Base-by-base conservation (phyloP, 257 asterid species). In the Solanum corneliomulleri region DNA sequence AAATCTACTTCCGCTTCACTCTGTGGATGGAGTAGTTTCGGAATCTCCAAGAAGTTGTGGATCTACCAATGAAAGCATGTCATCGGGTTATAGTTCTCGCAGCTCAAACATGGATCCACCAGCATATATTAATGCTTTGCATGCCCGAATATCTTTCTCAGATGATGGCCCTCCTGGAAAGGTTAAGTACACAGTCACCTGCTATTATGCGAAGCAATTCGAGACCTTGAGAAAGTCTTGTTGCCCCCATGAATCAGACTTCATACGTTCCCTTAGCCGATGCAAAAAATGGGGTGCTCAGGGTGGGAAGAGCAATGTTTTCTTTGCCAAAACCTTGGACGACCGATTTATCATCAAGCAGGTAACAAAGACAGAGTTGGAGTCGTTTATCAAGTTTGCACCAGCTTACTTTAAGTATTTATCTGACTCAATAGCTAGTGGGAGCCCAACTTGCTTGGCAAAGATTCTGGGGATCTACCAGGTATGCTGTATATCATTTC, bases 241-340 rank as follows among this genome's bases (percentile, higher is more conserved):
- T 88, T 97, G 98, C 81, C 98, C 99, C 29, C 91, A 94, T 13
- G 99, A 95, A 92, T 85, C 91, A 90, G 98, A 97, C 86, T 97
- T 85, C 44, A 75, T 94, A 66, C 90, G 98, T 86, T 95, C 98
- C 70, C 96, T 97, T 72, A 93, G 99, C 89, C 95, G 99, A 20
- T 94, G 99, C 69, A 95, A 95, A 93, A 97, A 95, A 90, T 97
- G 99, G 99, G 99, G 99, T 87, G 99, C 99, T 42, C 99, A 97
- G 90, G 99, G 99, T 90, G 99, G 99, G 74, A 97, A 97, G 92
- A 97, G 98, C 92, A 95, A 95, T 85, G 99, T 93, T 82, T 97
- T 97, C 87, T 97, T 95, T 77, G 99, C 99, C 13, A 97, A 97
- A 90, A 95, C 98, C 87, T 88, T 97, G 93, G 99, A 97, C 37